phyloP scores from a whole-genome alignment of 2,329 filamentous ascomycete species.

The Fusarium nygamai region DNA sequence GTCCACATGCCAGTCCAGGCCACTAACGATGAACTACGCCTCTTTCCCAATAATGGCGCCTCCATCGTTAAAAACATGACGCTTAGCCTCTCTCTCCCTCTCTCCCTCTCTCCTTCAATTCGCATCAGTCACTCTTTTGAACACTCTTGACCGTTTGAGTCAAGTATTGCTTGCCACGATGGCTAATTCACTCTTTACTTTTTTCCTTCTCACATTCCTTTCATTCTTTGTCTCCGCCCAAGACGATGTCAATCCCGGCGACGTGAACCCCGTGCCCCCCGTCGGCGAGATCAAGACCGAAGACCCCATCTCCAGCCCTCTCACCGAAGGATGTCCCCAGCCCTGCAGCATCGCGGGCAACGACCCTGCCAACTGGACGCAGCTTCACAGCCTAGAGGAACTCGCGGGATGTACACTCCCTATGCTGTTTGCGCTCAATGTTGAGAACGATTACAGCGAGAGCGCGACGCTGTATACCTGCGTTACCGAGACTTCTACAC shows the following conservation, averaged over 20 bases:
- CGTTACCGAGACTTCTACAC: neutral
- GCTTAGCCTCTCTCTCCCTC: neutral
- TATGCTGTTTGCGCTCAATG: slow-evolving; percentile 37
- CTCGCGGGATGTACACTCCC: slow-evolving; percentile 26
- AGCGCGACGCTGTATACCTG: slow-evolving; percentile 40
- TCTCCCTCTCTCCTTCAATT: neutral
- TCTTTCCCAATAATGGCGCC: slow-evolving; percentile 8
- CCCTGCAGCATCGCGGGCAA: slow-evolving; percentile 28
- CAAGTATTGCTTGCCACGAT: slow-evolving; percentile 20
- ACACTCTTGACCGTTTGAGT: neutral
- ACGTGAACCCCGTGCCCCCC: slow-evolving; percentile 34
- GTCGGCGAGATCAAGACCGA: slow-evolving; percentile 37
- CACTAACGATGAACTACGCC: slow-evolving; percentile 1
- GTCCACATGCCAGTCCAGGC: slow-evolving; percentile 29
- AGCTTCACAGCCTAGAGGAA: slow-evolving; percentile 37
- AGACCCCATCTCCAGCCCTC: slow-evolving; percentile 39
- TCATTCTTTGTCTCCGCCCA: slow-evolving; percentile 7
- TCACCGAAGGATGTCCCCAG: slow-evolving; percentile 39
- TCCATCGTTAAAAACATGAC: slow-evolving; percentile 20
- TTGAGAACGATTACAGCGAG: slow-evolving; percentile 37
- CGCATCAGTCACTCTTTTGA: slow-evolving; percentile 5
- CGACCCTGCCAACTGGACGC: slow-evolving; percentile 40
- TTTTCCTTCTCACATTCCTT: slow-evolving; percentile 32
- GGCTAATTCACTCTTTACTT: slow-evolving; percentile 37
- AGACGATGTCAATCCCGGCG: slow-evolving; percentile 24